Conservation (phyloP, 495 filamentous ascomycete genomes). For the Trichoderma erinaceum region DNA sequence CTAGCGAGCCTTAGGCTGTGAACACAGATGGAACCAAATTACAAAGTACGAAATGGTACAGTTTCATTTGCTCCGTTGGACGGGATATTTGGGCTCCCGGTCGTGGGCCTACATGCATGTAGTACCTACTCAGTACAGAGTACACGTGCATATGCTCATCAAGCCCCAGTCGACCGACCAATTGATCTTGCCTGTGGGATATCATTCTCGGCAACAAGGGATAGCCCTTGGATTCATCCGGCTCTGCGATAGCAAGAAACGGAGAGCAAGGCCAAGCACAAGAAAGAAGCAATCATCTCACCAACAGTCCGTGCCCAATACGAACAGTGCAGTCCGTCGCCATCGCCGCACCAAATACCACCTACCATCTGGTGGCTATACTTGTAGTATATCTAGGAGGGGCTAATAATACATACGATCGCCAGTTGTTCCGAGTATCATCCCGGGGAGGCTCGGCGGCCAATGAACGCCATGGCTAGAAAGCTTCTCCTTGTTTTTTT, state of each 20-base stretch:
- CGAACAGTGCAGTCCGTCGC: neutral
- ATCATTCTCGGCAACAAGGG: neutral
- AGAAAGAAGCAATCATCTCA: neutral
- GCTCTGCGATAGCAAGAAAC: neutral
- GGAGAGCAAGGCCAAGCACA: neutral
- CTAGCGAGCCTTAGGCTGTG: constrained; percentile 3
- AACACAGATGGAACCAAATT: neutral
- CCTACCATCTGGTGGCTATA: neutral
- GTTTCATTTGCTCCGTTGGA: neutral
- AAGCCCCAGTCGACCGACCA: neutral
- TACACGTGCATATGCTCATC: neutral
- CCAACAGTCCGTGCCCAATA: neutral
- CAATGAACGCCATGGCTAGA: neutral
- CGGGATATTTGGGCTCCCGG: neutral
- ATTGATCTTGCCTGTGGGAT: neutral
- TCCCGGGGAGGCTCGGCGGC: constrained; percentile 1
- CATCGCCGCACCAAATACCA: neutral
- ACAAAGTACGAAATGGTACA: neutral
- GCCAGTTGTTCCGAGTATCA: neutral
- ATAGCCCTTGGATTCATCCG: neutral
- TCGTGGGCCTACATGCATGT: neutral
- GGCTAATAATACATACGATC: neutral
- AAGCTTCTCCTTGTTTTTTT: neutral
- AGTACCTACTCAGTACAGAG: too few species aligned
- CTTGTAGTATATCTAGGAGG: neutral